These are phyloP conservation scores for Penicillium sp. DNA, from an alignment of 2,329 filamentous ascomycete genomes.

Conservation along the genomic window DNA sequence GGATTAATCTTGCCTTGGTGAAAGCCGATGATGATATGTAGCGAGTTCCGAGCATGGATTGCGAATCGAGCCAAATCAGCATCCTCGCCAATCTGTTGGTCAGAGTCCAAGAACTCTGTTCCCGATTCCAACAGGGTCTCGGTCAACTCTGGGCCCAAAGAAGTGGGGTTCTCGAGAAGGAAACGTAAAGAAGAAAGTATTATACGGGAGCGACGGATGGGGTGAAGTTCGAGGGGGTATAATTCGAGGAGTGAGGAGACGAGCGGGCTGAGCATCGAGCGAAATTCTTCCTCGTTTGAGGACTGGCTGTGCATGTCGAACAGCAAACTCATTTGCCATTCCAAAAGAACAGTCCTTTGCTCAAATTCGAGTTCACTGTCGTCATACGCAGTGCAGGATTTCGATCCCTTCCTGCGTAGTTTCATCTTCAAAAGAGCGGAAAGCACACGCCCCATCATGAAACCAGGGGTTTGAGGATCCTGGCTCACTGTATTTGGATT, in stretches of 20 bases:
- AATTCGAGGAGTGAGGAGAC: conserved; percentile 36
- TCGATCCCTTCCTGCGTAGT: conserved; percentile 31
- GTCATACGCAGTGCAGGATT: conserved; percentile 33
- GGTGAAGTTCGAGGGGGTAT: conserved; percentile 33
- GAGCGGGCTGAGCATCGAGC: conserved; percentile 28
- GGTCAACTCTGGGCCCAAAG: conserved; percentile 29
- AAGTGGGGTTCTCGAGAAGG: conserved; percentile 33
- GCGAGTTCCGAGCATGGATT: conserved; percentile 35
- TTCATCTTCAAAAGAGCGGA: conserved; percentile 39
- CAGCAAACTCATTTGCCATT: conserved; percentile 43
- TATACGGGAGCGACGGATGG: conserved; percentile 41
- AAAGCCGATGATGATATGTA: conserved; percentile 38
- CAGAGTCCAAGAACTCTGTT: conserved; percentile 16
- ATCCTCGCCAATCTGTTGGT: conserved; percentile 27
- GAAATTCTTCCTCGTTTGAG: conserved; percentile 31
- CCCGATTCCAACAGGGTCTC: conserved; percentile 32
- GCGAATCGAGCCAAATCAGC: conserved; percentile 27
- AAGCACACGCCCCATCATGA: conserved; percentile 42
- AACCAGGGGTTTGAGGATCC: conserved; percentile 37
- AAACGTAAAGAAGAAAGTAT: conserved; percentile 39
- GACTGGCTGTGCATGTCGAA: conserved; percentile 32
- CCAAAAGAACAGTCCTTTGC: conserved; percentile 34
- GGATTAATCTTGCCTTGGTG: conserved; percentile 33
- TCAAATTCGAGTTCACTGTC: conserved; percentile 28
- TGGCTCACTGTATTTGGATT: conserved; percentile 33